Evolutionary conservation across 495 filamentous ascomycete genomes (phyloP), one percentile per base, ranked within the genome.

Genomic region (Penicillium longicatenatum): DNA sequence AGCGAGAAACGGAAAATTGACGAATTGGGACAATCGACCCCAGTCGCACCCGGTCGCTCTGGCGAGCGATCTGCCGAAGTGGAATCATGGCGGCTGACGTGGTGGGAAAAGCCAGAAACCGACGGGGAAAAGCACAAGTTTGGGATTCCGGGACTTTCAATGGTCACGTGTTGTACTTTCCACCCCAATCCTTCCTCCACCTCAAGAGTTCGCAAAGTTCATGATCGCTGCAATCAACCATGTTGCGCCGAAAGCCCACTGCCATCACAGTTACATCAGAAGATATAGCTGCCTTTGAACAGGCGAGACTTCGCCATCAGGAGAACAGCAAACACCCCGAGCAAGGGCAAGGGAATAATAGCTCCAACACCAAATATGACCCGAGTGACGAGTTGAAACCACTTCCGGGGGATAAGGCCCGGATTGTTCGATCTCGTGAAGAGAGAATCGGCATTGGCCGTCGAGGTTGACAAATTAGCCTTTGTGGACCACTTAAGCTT

Each of bases 221-320:
- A 24, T n/a, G n/a, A n/a, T n/a, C n/a, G n/a, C 49, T 50, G 42
- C 30, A 37, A 16, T 24, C 7, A 43, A 52, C 30, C 65, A 95
- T 95, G 91, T 86, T 95, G 55, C 90, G 91, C 65, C 86, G 90
- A 35, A 86, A 88, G 47, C 87, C 90, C 2, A 95, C 91, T 6
- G 80, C 85, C 26, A 89, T 95, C 59, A 81, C 84, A 51, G 79
- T 95, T 37, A 93, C 90, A 0, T 77, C 86, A 10, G 90, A 93
- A 72, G 91, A 95, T 67, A 71, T 94, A 39, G 81, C 86, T 24
- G 78, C 84, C 43, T 93, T 91, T 71, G 90, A 92, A 74, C 89
- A 93, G 53, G 62, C 70, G 17, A 73, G 73, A 52, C 62, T 70
- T 48, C 73, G 66, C 61, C 73, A 71, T 48, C 37, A 66, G 24